Percentiles rank a stretch among this genome's conserved stretches.
phyloP scores from a whole-genome alignment of 2,329 filamentous ascomycete genomes.

The Fusarium sp. region DNA sequence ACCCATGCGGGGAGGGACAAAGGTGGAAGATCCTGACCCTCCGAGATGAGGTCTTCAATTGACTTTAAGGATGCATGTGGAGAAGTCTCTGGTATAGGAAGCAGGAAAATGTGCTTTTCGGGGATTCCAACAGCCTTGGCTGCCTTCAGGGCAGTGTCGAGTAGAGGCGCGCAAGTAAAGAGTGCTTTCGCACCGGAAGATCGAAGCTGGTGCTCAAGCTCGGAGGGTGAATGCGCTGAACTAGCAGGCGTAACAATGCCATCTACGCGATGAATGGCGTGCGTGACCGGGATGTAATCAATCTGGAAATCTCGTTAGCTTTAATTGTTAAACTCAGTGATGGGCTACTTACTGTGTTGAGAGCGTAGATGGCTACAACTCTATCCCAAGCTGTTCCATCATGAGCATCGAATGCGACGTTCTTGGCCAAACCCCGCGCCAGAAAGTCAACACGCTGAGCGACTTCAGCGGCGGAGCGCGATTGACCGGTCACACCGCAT shows the following conservation, averaged over 20 bases:
- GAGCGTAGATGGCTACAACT: constrained; percentile 77
- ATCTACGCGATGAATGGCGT: constrained; percentile 77
- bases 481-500: constrained; percentile 77
- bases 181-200: constrained; percentile 75
- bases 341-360: constrained; percentile 72
- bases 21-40: constrained; percentile 66
- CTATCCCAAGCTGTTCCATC: constrained; percentile 83
- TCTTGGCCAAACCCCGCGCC: constrained; percentile 71
- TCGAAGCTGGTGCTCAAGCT: constrained; percentile 77
- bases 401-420: constrained; percentile 76
- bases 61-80: constrained; percentile 64
- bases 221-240: constrained; percentile 74
- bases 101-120: constrained; percentile 71
- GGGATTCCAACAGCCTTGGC: constrained; percentile 71
- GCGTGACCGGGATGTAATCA: constrained; percentile 79
- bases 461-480: constrained; percentile 71
- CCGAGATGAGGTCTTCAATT: constrained; percentile 71
- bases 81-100: constrained; percentile 68
- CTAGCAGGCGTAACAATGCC: constrained; percentile 80
- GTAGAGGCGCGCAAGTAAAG: constrained; percentile 76
- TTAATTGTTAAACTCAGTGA: fast-evolving
- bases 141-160: constrained; percentile 72
- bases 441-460: constrained; percentile 73
- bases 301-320: constrained; percentile 58
- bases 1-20: constrained; percentile 65